A percentile compares a stretch with the other conserved stretches of the same genome.
phyloP scores from a whole-genome alignment of 208 protist species.

The Acanthamoeba royreba region DNA sequence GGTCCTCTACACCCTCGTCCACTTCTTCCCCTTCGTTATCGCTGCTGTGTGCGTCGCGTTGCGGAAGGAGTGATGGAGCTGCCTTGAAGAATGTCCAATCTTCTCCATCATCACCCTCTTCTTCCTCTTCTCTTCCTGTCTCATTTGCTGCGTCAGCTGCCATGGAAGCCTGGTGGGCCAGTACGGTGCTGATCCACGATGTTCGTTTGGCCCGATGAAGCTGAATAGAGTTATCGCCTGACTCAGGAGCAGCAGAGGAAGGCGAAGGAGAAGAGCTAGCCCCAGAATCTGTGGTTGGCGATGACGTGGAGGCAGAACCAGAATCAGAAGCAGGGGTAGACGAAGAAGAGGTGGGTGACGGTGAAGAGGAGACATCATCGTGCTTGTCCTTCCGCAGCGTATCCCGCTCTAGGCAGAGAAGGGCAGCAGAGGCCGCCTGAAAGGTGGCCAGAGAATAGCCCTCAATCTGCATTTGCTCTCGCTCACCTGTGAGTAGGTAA shows the following conservation, averaged over 20 bases:
- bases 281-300: no score
- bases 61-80: no score
- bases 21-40: no score
- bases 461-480: slow-evolving; percentile 27
- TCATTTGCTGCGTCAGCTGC: background rate
- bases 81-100: background rate
- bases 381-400: background rate
- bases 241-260: no score
- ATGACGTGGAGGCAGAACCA: background rate
- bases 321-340: background rate
- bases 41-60: no score
- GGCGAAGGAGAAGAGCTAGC: no score
- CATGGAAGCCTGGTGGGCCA: background rate
- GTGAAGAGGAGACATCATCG: background rate
- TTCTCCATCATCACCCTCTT: background rate
- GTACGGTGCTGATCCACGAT: background rate
- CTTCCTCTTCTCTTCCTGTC: background rate
- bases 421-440: slow-evolving; percentile 2
- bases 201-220: background rate
- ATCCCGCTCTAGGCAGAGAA: background rate
- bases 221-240: no score
- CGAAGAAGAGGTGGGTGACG: background rate
- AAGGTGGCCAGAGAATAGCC: slow-evolving; percentile 36
- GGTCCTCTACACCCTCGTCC: no score
- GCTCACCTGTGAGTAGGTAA: background rate